Evolutionary conservation across 2,329 filamentous ascomycete species (phyloP), one percentile per base, ranked within the genome.

Genomic region (Xylariaceae sp.): DNA sequence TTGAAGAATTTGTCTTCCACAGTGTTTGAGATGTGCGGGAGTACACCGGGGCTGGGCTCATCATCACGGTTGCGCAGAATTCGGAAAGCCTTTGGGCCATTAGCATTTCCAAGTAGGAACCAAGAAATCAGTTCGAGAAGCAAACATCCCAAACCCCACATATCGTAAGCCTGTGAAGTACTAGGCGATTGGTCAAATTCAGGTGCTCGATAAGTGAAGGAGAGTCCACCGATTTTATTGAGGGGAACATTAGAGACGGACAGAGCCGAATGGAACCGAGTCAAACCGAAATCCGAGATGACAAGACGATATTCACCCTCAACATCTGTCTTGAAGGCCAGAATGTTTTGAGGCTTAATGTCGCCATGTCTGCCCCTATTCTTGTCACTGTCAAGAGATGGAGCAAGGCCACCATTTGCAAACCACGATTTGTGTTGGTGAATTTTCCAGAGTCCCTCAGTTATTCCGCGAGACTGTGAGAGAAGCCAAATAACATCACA

Each of bases 1-100:
- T 56, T 56, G 40, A 56, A 56, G 38, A 53, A 56, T 12, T 56
- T 56, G 19, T 56, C 53, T 40, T 56, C 45, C n/a, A 18, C 19
- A 2, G 19, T 17, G 11, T n/a, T n/a, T n/a, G n/a, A n/a, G n/a
- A n/a, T n/a, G n/a, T n/a, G n/a, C n/a, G 38, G 38, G 10, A 18
- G n/a, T 3, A 39, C n/a, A 9, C 38, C n/a, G 6, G 38, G 38
- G 22, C 6, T 42, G 15, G 45, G 19, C 5, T 35, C 32, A 6
- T 53, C 51, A 17, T 56, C 47, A 15, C 40, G 2, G 4, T 35
- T 18, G 3, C 49, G 44, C 2, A 22, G 33, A 19, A 42, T 5
- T 6, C 17, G 35, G 33, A 52, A 56, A 15, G 6, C 41, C 10
- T n/a, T 10, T 14, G 27, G 39, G 15, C 39, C 44, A 4, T 43